Conservation (phyloP, 768 basidiomycete species). For the Termitomyces sp. region DNA sequence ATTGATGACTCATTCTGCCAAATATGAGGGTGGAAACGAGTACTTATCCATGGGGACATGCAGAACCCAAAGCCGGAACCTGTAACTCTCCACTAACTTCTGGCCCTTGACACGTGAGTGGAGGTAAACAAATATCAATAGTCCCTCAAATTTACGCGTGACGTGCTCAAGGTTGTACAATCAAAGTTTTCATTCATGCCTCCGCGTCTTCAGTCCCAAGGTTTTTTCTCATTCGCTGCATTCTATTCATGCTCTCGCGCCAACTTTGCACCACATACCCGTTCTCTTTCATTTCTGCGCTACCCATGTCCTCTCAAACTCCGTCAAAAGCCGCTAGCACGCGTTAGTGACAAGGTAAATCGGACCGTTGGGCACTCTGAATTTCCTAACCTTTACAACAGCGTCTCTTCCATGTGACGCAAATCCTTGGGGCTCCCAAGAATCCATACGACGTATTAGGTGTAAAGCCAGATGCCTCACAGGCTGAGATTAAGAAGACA, state of each 20-base stretch:
- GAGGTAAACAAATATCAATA: constrained; percentile 28
- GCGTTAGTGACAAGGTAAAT: constrained; percentile 36
- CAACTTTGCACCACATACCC: constrained; percentile 21
- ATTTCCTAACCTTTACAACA: constrained; percentile 27
- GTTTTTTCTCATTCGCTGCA: constrained; percentile 51
- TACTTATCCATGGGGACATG: background rate
- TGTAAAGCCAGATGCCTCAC: constrained; percentile 73
- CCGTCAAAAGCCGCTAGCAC: constrained; percentile 19
- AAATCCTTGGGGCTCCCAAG: constrained; percentile 50
- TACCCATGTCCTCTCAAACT: constrained; percentile 29
- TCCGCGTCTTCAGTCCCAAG: constrained; percentile 43
- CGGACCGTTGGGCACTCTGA: constrained; percentile 3
- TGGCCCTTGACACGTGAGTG: constrained; percentile 5
- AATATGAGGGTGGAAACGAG: background rate
- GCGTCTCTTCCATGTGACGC: constrained; percentile 76
- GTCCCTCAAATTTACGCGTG: constrained; percentile 27
- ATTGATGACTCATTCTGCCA: background rate
- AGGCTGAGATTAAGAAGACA: constrained; percentile 92
- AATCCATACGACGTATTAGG: constrained; percentile 93
- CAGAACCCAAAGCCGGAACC: background rate
- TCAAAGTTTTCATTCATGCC: constrained; percentile 40
- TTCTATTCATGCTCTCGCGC: constrained; percentile 52
- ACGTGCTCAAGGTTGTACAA: constrained; percentile 3
- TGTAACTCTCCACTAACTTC: too few relatives aligned
- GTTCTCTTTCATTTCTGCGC: constrained; percentile 35